Percentiles rank a stretch among this genome's conserved stretches.
phyloP scores from a whole-genome alignment of 2,329 filamentous ascomycete species.

The Aspergillus sp. region DNA sequence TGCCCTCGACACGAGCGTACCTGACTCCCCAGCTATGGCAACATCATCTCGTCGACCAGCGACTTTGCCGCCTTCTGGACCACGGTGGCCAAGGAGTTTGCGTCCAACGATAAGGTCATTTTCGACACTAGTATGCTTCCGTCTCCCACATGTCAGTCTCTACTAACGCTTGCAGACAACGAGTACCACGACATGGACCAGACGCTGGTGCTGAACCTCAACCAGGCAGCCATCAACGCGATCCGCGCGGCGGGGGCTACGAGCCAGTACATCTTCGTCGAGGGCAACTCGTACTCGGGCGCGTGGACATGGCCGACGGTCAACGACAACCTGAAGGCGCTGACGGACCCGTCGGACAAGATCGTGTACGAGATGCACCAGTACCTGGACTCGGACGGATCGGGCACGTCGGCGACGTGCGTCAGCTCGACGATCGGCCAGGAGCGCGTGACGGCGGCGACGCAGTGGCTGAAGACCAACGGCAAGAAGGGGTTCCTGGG shows the following conservation, averaged over 20 bases:
- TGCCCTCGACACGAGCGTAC: not conserved
- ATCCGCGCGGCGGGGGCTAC: constrained; percentile 60
- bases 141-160: not conserved
- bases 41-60: constrained; percentile 37
- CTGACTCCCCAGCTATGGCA: constrained; percentile 11
- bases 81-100: constrained; percentile 55
- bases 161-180: constrained; percentile 47
- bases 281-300: constrained; percentile 51
- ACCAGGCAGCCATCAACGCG: constrained; percentile 63
- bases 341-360: constrained; percentile 54
- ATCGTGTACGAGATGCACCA: constrained; percentile 63
- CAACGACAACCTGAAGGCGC: constrained; percentile 43
- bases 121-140: constrained; percentile 55
- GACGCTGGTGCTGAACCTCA: constrained; percentile 57
- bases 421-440: constrained; percentile 53
- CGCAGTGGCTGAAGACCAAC: constrained; percentile 54
- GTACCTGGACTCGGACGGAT: constrained; percentile 58
- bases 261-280: constrained; percentile 57
- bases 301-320: constrained; percentile 50
- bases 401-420: constrained; percentile 51
- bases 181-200: constrained; percentile 65
- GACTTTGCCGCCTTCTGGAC: constrained; percentile 59
- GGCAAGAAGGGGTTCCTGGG: constrained; percentile 54
- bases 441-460: constrained; percentile 52
- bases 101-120: constrained; percentile 55